Base-by-base conservation (phyloP, 768 basidiomycete genomes). In the Boletus sp. region DNA sequence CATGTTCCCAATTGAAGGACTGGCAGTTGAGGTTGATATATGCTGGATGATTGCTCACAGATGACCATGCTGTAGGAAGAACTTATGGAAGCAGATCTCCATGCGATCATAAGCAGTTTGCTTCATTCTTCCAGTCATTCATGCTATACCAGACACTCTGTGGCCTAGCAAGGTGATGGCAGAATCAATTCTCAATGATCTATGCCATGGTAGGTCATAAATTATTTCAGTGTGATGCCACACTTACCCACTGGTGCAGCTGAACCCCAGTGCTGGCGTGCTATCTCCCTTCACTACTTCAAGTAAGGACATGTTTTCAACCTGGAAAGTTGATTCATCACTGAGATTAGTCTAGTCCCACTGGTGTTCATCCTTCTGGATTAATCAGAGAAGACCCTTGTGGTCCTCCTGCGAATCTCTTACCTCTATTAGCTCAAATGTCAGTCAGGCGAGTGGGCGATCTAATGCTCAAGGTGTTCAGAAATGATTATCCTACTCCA, bases 1-100 rank as follows among this genome's bases (percentile, higher is more conserved):
- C n/a, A n/a, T n/a, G n/a, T n/a, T n/a, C n/a, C n/a, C n/a, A n/a
- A n/a, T n/a, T n/a, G n/a, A n/a, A n/a, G n/a, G n/a, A n/a, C n/a
- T n/a, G n/a, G n/a, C n/a, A n/a, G n/a, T n/a, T n/a, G n/a, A n/a
- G n/a, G n/a, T n/a, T n/a, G n/a, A n/a, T n/a, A n/a, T n/a, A n/a
- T n/a, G n/a, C n/a, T n/a, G n/a, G n/a, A n/a, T n/a, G n/a, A n/a
- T n/a, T n/a, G n/a, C n/a, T n/a, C n/a, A n/a, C n/a, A n/a, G n/a
- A n/a, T n/a, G n/a, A n/a, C n/a, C 58, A 55, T 9, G 37, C 54
- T 55, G 37, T 74, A 98, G 90, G 95, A 98, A 77, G 97, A 99
- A 73, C 85, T 98, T 63, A 99, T 98, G 97, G 97, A 99, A 71
- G 97, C 97, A 54, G 97, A 99, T 83, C 81, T 99, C 18, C 97